Percentiles rank a stretch among this genome's conserved stretches.
Evolutionary conservation across 768 basidiomycete species (phyloP).

Genomic region (Leucosporidium yakuticum): DNA sequence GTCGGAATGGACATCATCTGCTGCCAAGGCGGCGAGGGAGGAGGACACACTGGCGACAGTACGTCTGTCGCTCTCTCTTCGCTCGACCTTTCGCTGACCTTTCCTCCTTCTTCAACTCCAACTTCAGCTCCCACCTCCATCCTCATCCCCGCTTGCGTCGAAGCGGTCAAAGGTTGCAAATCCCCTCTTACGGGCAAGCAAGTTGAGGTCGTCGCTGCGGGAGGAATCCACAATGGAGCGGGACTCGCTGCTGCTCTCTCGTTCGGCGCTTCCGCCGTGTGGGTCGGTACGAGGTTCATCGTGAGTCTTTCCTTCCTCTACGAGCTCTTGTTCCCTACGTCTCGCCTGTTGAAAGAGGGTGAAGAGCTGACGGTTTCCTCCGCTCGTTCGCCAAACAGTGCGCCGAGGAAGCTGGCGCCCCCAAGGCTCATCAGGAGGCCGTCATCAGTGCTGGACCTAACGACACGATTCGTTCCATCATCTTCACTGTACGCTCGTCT

Average conservation of each 20-base stretch:
- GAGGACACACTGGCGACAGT: constrained; percentile 82
- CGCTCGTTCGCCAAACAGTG: background rate
- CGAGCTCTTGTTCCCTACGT: too few relatives aligned
- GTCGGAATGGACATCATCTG: constrained; percentile 88
- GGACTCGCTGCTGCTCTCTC: constrained; percentile 56
- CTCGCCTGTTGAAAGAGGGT: too few relatives aligned
- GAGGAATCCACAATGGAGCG: constrained; percentile 67
- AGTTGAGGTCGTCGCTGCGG: constrained; percentile 82
- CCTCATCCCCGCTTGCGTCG: constrained; percentile 49
- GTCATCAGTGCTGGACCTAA: constrained; percentile 3
- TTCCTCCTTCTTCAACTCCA: too few relatives aligned
- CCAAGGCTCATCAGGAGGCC: constrained; percentile 19
- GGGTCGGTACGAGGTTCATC: constrained; percentile 51
- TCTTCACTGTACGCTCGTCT: constrained; percentile 1
- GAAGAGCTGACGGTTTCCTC: too few relatives aligned
- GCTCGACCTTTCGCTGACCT: too few relatives aligned
- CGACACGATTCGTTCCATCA: constrained; percentile 7
- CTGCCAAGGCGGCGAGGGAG: constrained; percentile 83
- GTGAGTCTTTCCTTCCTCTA: too few relatives aligned
- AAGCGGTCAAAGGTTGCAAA: constrained; percentile 57
- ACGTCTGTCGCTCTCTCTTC: constrained; percentile 42
- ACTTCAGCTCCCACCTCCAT: too few relatives aligned
- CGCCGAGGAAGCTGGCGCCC: constrained; percentile 32
- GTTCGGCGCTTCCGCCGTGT: constrained; percentile 84
- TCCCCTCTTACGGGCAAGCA: constrained; percentile 73